A percentile compares a stretch with the other conserved stretches of the same genome.
Evolutionary conservation across 495 filamentous ascomycete genomes (phyloP).

Genomic region (Amniculicola lignicola): DNA sequence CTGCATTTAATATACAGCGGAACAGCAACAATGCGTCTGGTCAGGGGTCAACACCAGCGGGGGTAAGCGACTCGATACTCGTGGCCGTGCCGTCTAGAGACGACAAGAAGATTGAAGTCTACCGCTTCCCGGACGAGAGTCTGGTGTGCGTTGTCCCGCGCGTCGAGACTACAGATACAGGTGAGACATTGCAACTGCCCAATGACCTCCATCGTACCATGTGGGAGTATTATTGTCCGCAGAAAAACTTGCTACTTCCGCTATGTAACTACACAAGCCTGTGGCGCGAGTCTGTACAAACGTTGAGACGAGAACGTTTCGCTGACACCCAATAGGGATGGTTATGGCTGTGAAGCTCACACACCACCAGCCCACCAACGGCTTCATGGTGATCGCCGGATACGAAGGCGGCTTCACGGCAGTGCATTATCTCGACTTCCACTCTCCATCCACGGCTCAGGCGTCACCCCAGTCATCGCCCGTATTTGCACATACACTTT

Average conservation of each 20-base stretch:
- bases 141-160: conserved; percentile 65
- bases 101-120: conserved; percentile 69
- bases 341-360: conserved; percentile 78
- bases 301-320: background rate
- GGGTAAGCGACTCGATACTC: conserved; percentile 23
- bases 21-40: background rate
- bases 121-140: conserved; percentile 70
- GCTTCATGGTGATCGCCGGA: conserved; percentile 61
- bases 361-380: conserved; percentile 40
- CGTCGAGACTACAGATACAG: conserved; percentile 36
- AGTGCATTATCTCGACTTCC: conserved; percentile 47
- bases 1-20: conserved; percentile 1
- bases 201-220: background rate
- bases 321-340: conserved; percentile 65
- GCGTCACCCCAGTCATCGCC: conserved; percentile 45
- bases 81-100: conserved; percentile 39
- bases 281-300: too few species aligned
- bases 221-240: too few species aligned
- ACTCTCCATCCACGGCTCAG: conserved; percentile 30
- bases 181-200: conserved; percentile 4
- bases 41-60: background rate
- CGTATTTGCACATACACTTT: conserved; percentile 51
- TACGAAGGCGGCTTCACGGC: conserved; percentile 82
- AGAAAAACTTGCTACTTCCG: too few species aligned
- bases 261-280: too few species aligned